Evolutionary conservation across 371 early-diverging fungal species (phyloP).

Genomic region (Haplosporangium sp.): DNA sequence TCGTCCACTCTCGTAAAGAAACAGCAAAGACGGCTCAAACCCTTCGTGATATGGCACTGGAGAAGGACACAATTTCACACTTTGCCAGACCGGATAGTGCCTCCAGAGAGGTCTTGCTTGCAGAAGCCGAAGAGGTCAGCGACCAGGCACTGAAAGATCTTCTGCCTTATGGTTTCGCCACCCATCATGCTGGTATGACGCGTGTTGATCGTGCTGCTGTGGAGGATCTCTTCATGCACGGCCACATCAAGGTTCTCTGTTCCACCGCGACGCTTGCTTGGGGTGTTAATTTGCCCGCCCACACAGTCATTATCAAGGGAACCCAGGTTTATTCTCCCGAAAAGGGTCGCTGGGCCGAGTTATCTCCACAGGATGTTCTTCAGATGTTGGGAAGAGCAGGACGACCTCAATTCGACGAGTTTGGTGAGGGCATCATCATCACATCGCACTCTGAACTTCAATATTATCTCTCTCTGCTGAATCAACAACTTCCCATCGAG

Average conservation of each 20-base stretch:
- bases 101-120: conserved; percentile 84
- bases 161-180: conserved; percentile 94
- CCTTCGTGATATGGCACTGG: conserved; percentile 91
- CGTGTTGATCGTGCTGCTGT: conserved; percentile 93
- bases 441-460: conserved; percentile 94
- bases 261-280: conserved; percentile 99
- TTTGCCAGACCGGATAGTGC: conserved; percentile 85
- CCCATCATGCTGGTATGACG: conserved; percentile 99
- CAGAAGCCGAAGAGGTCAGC: conserved; percentile 83
- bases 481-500: conserved; percentile 98
- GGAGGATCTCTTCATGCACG: conserved; percentile 95
- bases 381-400: conserved; percentile 99
- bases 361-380: conserved; percentile 95
- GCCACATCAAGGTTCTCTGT: conserved; percentile 94
- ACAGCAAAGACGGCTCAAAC: conserved; percentile 95
- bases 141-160: conserved; percentile 89
- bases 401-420: conserved; percentile 98
- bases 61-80: conserved; percentile 83
- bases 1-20: conserved; percentile 98
- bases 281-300: conserved; percentile 99
- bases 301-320: conserved; percentile 99
- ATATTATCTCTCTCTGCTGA: conserved; percentile 94
- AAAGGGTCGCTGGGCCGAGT: conserved; percentile 93
- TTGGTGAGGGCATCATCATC: conserved; percentile 98
- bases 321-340: conserved; percentile 98